These are phyloP conservation scores for Agaricus subrufescens DNA, from an alignment of 768 basidiomycete genomes.

Conservation along the genomic window DNA sequence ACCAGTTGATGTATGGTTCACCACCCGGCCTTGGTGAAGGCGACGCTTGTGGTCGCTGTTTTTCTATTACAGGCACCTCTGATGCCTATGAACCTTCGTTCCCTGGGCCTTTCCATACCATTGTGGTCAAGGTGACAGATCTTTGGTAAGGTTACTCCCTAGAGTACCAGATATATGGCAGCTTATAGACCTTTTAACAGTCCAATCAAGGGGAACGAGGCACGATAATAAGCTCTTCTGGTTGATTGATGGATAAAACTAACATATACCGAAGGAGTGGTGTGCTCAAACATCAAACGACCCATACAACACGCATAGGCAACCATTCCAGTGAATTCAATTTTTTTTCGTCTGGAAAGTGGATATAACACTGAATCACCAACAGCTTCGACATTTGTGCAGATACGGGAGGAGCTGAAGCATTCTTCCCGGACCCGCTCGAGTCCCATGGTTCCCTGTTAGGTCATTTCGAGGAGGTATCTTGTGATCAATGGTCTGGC, in stretches of 20 bases:
- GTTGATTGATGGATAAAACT: neutral
- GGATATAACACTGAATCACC: neutral
- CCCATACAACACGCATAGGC: slow-evolving; percentile 36
- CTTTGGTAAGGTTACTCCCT: slow-evolving; percentile 25
- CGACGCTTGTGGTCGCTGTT: slow-evolving; percentile 61
- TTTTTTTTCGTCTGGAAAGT: neutral
- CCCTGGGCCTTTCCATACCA: slow-evolving; percentile 46
- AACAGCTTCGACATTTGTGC: slow-evolving; percentile 57
- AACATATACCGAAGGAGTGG: slow-evolving; percentile 31
- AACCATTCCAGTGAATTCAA: slow-evolving; percentile 43
- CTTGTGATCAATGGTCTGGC: slow-evolving; percentile 54
- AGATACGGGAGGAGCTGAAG: slow-evolving; percentile 46
- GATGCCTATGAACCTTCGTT: slow-evolving; percentile 52
- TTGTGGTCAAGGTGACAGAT: slow-evolving; percentile 50
- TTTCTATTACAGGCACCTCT: slow-evolving; percentile 40
- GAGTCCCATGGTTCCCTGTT: slow-evolving; percentile 46
- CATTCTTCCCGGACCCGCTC: slow-evolving; percentile 46
- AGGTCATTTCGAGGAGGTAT: slow-evolving; percentile 51
- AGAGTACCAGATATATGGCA: neutral
- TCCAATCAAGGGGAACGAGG: slow-evolving; percentile 42
- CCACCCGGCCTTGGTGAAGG: slow-evolving; percentile 45
- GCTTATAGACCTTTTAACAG: slow-evolving; percentile 15
- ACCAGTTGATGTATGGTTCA: slow-evolving; percentile 52
- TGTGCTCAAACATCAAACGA: slow-evolving; percentile 45
- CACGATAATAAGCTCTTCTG: slow-evolving; percentile 10